Evolutionary conservation across 2,329 filamentous ascomycete genomes (phyloP).

Genomic region (Salinomyces thailandicus): DNA sequence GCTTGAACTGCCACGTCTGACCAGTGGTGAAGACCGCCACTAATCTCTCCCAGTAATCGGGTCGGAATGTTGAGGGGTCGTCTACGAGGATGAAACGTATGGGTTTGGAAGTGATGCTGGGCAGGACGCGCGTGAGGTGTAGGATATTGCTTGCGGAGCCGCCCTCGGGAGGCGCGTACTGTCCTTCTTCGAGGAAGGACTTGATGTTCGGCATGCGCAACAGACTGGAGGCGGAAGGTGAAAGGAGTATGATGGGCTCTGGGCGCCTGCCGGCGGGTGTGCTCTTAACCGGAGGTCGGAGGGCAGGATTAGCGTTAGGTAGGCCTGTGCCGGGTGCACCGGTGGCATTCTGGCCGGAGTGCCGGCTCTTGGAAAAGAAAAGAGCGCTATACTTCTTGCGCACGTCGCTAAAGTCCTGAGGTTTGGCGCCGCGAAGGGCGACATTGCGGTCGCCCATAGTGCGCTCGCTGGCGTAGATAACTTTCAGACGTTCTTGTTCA

Average conservation of each 20-base stretch:
- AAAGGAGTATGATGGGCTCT: constrained; percentile 91
- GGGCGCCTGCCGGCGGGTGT: constrained; percentile 36
- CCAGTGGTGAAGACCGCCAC: constrained; percentile 96
- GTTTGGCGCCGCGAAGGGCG: constrained; percentile 74
- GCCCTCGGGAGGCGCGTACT: constrained; percentile 62
- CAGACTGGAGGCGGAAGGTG: constrained; percentile 86
- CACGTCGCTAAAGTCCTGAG: constrained; percentile 84
- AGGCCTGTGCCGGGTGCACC: constrained; percentile 35
- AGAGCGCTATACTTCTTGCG: constrained; percentile 57
- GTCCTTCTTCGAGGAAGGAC: constrained; percentile 76
- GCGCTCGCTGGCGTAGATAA: constrained; percentile 86
- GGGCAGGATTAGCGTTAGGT: constrained; percentile 26
- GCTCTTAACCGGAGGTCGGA: constrained; percentile 26
- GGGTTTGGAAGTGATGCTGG: constrained; percentile 58
- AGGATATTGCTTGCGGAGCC: constrained; percentile 62
- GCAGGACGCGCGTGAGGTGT: constrained; percentile 69
- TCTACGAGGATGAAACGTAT: constrained; percentile 95
- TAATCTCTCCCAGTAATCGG: constrained; percentile 92
- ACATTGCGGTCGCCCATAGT: constrained; percentile 89
- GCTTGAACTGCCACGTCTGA: constrained; percentile 97
- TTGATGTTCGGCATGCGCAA: constrained; percentile 94
- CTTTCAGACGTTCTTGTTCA: constrained; percentile 69
- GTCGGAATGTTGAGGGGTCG: constrained; percentile 86
- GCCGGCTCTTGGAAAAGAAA: constrained; percentile 39
- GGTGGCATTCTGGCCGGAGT: constrained; percentile 22